A percentile compares a stretch with the other conserved stretches of the same genome.
phyloP scores from a whole-genome alignment of 2,329 filamentous ascomycete species.

The Fusarium tanahbumbuense region DNA sequence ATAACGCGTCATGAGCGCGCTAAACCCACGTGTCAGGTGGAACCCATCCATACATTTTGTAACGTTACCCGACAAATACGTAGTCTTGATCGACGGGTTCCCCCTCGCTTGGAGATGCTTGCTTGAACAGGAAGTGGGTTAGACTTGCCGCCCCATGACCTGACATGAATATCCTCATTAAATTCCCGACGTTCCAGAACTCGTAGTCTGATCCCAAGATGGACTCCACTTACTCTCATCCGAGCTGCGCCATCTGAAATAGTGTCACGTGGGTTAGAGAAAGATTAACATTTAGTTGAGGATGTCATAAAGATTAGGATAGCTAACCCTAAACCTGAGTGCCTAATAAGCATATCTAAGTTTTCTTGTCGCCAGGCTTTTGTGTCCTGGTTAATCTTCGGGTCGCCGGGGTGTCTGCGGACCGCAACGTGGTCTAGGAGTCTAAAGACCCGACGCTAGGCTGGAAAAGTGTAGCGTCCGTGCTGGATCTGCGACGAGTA shows the following conservation, averaged over 20 bases:
- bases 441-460: not conserved
- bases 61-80: not conserved
- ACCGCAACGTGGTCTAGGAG: not conserved
- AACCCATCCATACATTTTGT: not conserved
- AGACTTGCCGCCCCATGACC: not conserved
- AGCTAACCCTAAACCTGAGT: too few relatives aligned
- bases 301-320: too few relatives aligned
- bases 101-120: not conserved
- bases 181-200: not conserved
- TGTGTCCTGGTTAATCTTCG: too few relatives aligned
- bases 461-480: not conserved
- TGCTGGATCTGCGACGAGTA: not conserved
- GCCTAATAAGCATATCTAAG: too few relatives aligned
- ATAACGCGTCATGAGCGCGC: not conserved
- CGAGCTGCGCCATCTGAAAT: not conserved
- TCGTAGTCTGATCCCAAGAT: not conserved
- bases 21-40: not conserved
- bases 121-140: not conserved
- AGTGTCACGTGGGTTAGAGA: too few relatives aligned
- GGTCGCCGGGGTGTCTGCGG: not conserved
- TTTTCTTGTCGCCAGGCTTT: too few relatives aligned
- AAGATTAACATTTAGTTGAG: too few relatives aligned
- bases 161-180: not conserved
- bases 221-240: not conserved
- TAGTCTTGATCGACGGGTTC: not conserved